Evolutionary conservation across 2,329 filamentous ascomycete genomes (phyloP), one percentile per base, ranked within the genome.

Genomic region (Dactylellina cionopaga): DNA sequence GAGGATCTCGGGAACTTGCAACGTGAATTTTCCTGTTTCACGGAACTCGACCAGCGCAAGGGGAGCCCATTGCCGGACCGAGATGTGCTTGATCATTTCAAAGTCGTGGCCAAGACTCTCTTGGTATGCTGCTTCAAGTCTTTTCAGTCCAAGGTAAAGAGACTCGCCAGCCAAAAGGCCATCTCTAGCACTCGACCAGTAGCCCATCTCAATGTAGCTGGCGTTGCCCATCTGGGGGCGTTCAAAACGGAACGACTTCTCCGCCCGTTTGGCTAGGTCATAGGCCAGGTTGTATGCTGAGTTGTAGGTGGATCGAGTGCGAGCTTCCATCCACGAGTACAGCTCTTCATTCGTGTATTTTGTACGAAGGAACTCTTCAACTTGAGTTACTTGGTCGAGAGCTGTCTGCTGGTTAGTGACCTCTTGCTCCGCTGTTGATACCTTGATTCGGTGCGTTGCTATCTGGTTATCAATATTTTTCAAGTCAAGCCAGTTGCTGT

Each of bases 101-200:
- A 65, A 80, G 33, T 79, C 78, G 69, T 76, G 69, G 2, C 27
- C 49, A 2, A 44, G 44, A 2, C 27, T 66, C n/a, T 78, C 74
- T 5, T 74, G 35, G 60, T 80, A 77, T 0, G 76, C 75, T 0
- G 52, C 22, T 37, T 78, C 77, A n/a, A 81, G 43, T 13, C 65
- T 46, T 60, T 78, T 77, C 9, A 81, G 75, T 3, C 24, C 72
- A 0, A 77, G 47, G n/a, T 47, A 75, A 0, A 81, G 76, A 3
- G 29, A 5, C 27, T 80, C 76, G 0, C 64, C 79, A 3, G 77
- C 17, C 10, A 54, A 13, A 3, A 69, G 76, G 81, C 80, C 35
- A 81, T 72, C 74, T 82, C 80, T 68, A 79, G 81, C 5, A 80
- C 33, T 3, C 70, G 29, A 74, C 81, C 5, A 78, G 76, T 11